Base-by-base conservation (phyloP, 495 filamentous ascomycete genomes). In the Pseudotulostoma volvatum region DNA sequence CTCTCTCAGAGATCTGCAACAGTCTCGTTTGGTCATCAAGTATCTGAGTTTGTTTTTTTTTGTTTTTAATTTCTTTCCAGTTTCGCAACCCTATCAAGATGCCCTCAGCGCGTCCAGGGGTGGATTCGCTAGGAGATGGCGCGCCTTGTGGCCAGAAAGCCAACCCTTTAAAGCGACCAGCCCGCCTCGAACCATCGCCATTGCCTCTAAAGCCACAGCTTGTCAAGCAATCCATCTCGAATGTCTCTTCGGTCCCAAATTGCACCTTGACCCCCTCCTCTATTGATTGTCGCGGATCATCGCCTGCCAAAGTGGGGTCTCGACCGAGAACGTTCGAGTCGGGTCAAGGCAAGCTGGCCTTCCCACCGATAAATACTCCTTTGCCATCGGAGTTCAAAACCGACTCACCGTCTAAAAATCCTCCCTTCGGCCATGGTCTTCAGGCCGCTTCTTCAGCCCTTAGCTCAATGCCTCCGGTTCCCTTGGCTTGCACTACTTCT, bases 341-440 rank as follows among this genome's bases (percentile, higher is more conserved):
- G 33, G 45, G 52, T 21, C 50, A 50, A 48, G 50, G 49, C 30
- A 58, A 64, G 43, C 49, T 66, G 38, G 56, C 55, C 36, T 65
- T 64, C 44, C 54, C 86, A 39, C 70, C 76, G 33, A 84, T 92
- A 56, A 76, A 76, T 36, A 82, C 82, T 3, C 84, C 86, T 14
- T 52, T 58, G 41, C 60, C 67, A 39, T 64, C 72, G 30, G 63
- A 58, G 41, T 79, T 80, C 47, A 66, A 67, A 34, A 93, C 84
- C n/a, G 86, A 90, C 59, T 90, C 85, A 9, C 83, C 81, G 18
- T 63, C 76, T 49, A 94, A 94, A 67, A 84, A 80, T 49, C 67
- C 77, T 5, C 48, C 73, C 30, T 70, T 76, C 57, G 45, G 53
- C 28, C 41, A 47, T 8, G 44, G 41, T 17, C 40, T 48, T 47